Base-by-base conservation (phyloP, 352 stramenopile genomes). In the Pythium sukuiense region DNA sequence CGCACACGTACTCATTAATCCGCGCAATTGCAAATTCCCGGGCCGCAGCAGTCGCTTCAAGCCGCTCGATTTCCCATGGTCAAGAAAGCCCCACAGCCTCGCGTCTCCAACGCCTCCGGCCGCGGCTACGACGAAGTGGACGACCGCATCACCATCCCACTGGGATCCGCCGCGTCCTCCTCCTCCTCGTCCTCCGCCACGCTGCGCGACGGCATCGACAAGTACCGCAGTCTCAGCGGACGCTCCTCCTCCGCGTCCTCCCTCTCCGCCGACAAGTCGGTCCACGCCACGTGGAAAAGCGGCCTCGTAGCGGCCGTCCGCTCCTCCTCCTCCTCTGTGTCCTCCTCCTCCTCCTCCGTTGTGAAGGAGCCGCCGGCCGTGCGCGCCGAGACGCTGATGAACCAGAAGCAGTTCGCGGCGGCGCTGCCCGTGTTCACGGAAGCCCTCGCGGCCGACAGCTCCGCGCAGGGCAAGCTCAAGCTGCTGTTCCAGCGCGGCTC, bases 81-180 rank as follows among this genome's bases (percentile, higher is more conserved):
- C 29, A 62, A 67, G 58, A 65, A 68, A 61, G 45, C 56, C 27
- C 13, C 26, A 39, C 48, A 59, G 16, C 45, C 27, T 32, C 55
- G 46, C 35, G 35, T 26, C 20, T 24, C 20, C 53, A 59, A 45
- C 41, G 16, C 11, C n/a, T 58, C 7, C 0, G n/a, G 37, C 20
- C 70, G 70, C 48, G 67, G 55, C 9, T 79, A 67, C 43, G 66
- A 83, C 54, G 83, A 87, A 27, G 83, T 92, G 64, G 83, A 92
- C 72, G 81, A 78, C 58, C 68, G 78, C 71, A 92, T 92, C 63
- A 81, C 81, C 14, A 89, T 92, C 70, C 83, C 83, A n/a, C 56
- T 92, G 35, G 67, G 76, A 48, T 50, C 65, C 55, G 73, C 75
- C 59, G 74, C 76, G 67, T 74, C 79, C 60, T 48, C 56, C 3